These are phyloP conservation scores for Rosa chinensis DNA, from an alignment of 306 rosid genomes.

Conservation along the genomic window DNA sequence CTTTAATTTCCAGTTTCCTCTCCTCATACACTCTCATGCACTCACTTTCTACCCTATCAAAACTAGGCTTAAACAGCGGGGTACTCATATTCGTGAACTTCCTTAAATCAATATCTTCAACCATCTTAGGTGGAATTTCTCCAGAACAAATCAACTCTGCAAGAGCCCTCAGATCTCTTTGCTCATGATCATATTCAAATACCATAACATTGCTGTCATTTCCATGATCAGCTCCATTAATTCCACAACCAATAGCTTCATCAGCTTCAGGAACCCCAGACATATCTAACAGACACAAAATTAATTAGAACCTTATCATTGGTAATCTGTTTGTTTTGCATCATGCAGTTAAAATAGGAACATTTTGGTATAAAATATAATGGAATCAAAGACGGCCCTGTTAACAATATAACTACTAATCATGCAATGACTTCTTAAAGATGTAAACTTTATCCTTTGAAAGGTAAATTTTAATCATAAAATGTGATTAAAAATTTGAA, in stretches of 20 bases:
- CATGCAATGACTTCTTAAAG: not conserved
- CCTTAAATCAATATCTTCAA: not conserved
- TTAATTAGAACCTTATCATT: not conserved
- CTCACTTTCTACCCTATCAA: not conserved
- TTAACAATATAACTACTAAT: not conserved
- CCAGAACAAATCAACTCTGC: slow-evolving; percentile 8
- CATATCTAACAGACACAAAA: not conserved
- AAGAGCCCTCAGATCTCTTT: not conserved
- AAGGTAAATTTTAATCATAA: not conserved
- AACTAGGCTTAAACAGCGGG: slow-evolving; percentile 9
- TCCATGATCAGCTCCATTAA: slow-evolving; percentile 5
- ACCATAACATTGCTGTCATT: not conserved
- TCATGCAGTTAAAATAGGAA: not conserved
- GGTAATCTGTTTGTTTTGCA: not conserved
- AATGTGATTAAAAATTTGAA: not conserved
- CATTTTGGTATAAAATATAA: not conserved
- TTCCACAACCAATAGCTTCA: not conserved
- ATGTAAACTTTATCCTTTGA: not conserved
- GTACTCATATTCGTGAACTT: not conserved
- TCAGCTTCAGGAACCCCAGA: not conserved
- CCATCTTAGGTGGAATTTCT: not conserved
- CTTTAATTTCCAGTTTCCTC: not conserved
- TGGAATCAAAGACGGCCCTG: not conserved
- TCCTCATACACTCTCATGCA: slow-evolving; percentile 7
- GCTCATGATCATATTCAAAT: slow-evolving; percentile 4